These are phyloP conservation scores for Capronia epimyces DNA, from an alignment of 2,329 filamentous ascomycete species.

Conservation along the genomic window DNA sequence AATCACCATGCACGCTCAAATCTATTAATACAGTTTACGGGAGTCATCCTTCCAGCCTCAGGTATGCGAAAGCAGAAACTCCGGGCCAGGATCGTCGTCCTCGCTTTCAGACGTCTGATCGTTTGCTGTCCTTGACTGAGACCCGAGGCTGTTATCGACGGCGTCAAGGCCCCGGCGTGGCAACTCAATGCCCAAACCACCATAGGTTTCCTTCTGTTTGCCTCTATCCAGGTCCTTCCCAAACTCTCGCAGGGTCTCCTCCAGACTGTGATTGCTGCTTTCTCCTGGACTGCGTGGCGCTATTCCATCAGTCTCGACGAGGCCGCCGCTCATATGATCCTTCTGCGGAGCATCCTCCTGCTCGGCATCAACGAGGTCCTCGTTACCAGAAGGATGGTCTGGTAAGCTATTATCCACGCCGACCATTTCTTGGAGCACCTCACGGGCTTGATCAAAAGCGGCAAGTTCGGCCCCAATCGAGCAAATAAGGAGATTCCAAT, in stretches of 20 bases:
- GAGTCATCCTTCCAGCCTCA: constrained; percentile 1
- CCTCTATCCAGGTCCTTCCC: constrained; percentile 8
- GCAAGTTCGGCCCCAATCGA: constrained; percentile 59
- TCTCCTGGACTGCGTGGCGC: constrained; percentile 9
- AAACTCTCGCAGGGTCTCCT: constrained; percentile 26
- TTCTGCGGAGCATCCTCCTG: constrained; percentile 10
- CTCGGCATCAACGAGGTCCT: constrained; percentile 8
- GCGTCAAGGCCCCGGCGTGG: background rate
- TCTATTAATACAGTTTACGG: background rate
- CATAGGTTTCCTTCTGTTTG: constrained; percentile 4
- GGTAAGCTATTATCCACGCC: background rate
- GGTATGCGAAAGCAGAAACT: constrained; percentile 29
- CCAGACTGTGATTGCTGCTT: constrained; percentile 27
- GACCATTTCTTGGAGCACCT: constrained; percentile 30
- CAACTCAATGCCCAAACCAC: background rate
- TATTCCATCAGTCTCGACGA: background rate
- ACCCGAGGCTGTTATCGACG: background rate
- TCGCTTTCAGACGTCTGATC: constrained; percentile 24
- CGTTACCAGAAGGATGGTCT: background rate
- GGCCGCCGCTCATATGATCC: constrained; percentile 15
- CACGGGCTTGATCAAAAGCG: constrained; percentile 43
- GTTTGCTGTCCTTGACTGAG: background rate
- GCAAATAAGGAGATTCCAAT: constrained; percentile 58
- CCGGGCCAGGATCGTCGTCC: constrained; percentile 29
- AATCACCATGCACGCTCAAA: background rate